These are phyloP conservation scores for Amanita pseudoporphyria DNA, from an alignment of 768 basidiomycete genomes.

Conservation along the genomic window DNA sequence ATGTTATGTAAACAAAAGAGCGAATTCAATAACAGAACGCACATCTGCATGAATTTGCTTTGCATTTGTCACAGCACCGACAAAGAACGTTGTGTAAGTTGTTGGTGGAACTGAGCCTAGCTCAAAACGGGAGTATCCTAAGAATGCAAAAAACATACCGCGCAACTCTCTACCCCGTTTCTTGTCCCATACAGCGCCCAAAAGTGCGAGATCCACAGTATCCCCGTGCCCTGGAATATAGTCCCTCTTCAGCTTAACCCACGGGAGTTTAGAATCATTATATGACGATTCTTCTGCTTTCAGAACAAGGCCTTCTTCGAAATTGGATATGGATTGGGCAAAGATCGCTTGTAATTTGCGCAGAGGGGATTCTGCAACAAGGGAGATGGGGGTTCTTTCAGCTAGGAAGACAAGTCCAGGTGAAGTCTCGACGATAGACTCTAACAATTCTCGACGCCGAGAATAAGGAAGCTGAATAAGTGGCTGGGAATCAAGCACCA, in stretches of 20 bases:
- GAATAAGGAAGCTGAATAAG: slow-evolving; percentile 49
- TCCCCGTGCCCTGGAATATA: slow-evolving; percentile 85
- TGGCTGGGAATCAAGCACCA: slow-evolving; percentile 55
- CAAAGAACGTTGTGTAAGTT: slow-evolving; percentile 71
- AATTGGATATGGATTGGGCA: slow-evolving; percentile 37
- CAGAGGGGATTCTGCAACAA: slow-evolving; percentile 16
- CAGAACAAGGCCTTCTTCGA: slow-evolving; percentile 66
- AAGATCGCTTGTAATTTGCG: slow-evolving; percentile 34
- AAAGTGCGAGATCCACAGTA: slow-evolving; percentile 63
- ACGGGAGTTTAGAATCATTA: slow-evolving; percentile 52
- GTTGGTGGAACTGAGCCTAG: slow-evolving; percentile 48
- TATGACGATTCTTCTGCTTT: slow-evolving; percentile 67
- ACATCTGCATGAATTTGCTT: slow-evolving; percentile 31
- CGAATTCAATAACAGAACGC: slow-evolving; percentile 12
- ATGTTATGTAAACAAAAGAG: too few relatives aligned
- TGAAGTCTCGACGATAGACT: slow-evolving; percentile 40
- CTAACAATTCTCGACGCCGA: slow-evolving; percentile 50
- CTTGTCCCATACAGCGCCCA: slow-evolving; percentile 77
- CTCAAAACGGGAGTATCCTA: not conserved
- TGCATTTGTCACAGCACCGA: slow-evolving; percentile 55
- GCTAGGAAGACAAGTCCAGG: slow-evolving; percentile 60
- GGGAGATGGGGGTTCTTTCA: slow-evolving; percentile 38
- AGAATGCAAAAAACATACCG: slow-evolving; percentile 33
- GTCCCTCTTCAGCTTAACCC: slow-evolving; percentile 88
- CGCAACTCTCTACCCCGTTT: slow-evolving; percentile 66